phyloP scores from a whole-genome alignment of 768 basidiomycete genomes.

The Suillus alpinus region DNA sequence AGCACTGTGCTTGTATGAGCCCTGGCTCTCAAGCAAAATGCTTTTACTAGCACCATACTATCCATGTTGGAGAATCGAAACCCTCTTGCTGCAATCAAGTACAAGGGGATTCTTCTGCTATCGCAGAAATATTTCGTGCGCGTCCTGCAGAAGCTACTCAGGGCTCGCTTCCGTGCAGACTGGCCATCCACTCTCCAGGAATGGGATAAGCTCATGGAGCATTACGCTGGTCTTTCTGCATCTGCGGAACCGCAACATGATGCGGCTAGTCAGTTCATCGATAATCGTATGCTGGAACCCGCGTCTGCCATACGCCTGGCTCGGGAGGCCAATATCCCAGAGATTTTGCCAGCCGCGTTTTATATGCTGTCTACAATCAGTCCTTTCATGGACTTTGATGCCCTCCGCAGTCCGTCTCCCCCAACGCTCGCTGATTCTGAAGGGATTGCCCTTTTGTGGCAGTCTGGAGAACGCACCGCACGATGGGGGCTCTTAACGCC shows the following conservation, averaged over 20 bases:
- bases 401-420: not conserved
- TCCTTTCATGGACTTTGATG: slow-evolving; percentile 18
- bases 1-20: slow-evolving; percentile 3
- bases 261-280: not conserved
- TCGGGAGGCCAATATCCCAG: slow-evolving; percentile 35
- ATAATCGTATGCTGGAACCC: slow-evolving; percentile 16
- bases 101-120: slow-evolving; percentile 24
- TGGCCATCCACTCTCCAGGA: slow-evolving; percentile 29
- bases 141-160: slow-evolving; percentile 28
- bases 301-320: slow-evolving; percentile 40
- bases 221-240: not conserved
- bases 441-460: not conserved
- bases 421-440: not conserved
- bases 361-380: slow-evolving; percentile 41
- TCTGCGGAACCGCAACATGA: not conserved
- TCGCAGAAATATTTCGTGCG: slow-evolving; percentile 37
- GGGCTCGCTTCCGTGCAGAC: slow-evolving; percentile 31
- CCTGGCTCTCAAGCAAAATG: not conserved
- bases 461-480: not conserved
- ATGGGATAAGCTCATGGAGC: slow-evolving; percentile 17
- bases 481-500: slow-evolving; percentile 1
- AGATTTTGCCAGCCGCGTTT: slow-evolving; percentile 46
- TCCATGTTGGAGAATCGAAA: slow-evolving; percentile 3
- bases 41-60: not conserved
- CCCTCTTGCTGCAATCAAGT: slow-evolving; percentile 13